Evolutionary conservation across 2,329 filamentous ascomycete species (phyloP), one percentile per base, ranked within the genome.

Genomic region (Drechslerella stenobrocha): DNA sequence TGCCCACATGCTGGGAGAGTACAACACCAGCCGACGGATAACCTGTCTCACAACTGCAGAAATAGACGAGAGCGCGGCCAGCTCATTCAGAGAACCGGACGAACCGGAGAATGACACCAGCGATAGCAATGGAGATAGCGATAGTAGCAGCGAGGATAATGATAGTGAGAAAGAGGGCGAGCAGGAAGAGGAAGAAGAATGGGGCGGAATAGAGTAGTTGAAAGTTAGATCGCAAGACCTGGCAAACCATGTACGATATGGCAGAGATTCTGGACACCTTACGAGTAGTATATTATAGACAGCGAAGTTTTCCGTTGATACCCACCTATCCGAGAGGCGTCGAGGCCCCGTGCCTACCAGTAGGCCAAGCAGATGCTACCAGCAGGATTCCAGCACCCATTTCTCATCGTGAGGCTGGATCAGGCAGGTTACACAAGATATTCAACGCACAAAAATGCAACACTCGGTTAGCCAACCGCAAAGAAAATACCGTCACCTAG

Each of bases 41-140:
- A 67, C 55, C 4, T 67, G 63, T 24, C 8, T 67, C 4, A 56
- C 50, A 15, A 67, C 63, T 2, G 63, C 55, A 23, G 63, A 67
- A 15, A 51, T 67, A 7, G 63, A 67, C 8, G 63, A 59, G n/a
- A 52, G 55, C 26, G 63, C 64, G 2, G 47, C 35, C 4, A 45
- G 52, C 2, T 37, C 13, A 7, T 13, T 24, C 5, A 23, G 22
- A 1, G 52, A 50, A 2, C 48, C 26, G 2, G 30, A 45, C 11
- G 45, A 34, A 2, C 34, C 59, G 24, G 45, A 60, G 26, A 37
- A 52, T n/a, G 45, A 30, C 2, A 40, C 47, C 2, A 51, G 55
- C 4, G 35, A 56, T 23, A 40, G 40, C 18, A 34, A 56, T n/a
- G 40, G 32, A 30, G 64, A 58, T 18, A 58, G 60, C 7, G 42